These are phyloP conservation scores for Calonectria pseudoturangicola DNA, from an alignment of 2,329 filamentous ascomycete genomes.

Conservation along the genomic window DNA sequence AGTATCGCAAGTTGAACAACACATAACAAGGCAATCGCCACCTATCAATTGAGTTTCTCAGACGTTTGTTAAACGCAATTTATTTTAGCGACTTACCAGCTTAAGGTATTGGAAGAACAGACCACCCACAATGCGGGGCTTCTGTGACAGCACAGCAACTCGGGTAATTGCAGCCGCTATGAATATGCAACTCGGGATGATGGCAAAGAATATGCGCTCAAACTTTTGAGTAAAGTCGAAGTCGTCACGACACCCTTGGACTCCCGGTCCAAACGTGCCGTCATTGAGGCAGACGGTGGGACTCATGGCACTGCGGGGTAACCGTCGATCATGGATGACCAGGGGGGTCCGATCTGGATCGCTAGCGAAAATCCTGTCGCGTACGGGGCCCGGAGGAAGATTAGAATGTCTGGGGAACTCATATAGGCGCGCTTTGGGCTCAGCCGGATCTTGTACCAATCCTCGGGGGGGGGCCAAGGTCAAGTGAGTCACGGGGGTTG, in stretches of 20 bases:
- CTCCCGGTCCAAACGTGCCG: constrained; percentile 64
- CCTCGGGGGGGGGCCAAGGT: not conserved
- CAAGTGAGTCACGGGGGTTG: not conserved
- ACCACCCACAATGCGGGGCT: constrained; percentile 60
- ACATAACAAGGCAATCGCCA: constrained; percentile 51
- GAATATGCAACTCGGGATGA: constrained; percentile 65
- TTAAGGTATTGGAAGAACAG: constrained; percentile 58
- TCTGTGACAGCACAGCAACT: constrained; percentile 56
- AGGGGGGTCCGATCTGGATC: not conserved
- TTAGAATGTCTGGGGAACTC: no score
- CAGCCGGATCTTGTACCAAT: not conserved
- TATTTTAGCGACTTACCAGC: constrained; percentile 49
- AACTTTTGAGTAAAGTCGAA: constrained; percentile 72
- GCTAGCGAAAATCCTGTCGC: not conserved
- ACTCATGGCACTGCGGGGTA: constrained; percentile 41
- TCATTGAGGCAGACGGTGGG: constrained; percentile 60
- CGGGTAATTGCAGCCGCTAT: constrained; percentile 59
- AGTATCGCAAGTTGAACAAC: constrained; percentile 58
- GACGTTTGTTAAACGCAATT: not conserved
- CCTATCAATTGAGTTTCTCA: constrained; percentile 43
- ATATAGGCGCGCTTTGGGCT: no score
- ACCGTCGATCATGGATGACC: not conserved
- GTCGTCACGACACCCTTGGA: constrained; percentile 67
- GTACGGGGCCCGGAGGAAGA: no score
- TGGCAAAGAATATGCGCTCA: constrained; percentile 67